phyloP scores from a whole-genome alignment of 441 rosid species.

The Breynia disticha region DNA sequence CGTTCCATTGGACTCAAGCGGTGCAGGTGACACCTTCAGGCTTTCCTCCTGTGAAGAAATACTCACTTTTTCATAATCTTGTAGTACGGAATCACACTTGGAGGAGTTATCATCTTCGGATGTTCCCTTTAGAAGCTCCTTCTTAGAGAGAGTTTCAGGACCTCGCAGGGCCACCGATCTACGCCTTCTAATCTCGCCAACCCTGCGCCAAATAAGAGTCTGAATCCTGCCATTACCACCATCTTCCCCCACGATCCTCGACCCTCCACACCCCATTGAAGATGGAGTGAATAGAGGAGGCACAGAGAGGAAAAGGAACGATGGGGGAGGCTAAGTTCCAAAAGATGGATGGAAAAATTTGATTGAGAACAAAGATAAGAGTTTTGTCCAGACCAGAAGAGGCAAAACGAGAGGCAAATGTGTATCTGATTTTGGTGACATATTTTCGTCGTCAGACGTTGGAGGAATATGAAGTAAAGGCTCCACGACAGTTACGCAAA shows the following conservation, averaged over 20 bases:
- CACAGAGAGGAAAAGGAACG: background rate
- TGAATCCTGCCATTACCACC: constrained; percentile 21
- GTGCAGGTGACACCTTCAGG: constrained; percentile 7
- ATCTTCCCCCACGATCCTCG: constrained; percentile 20
- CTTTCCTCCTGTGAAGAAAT: constrained; percentile 17
- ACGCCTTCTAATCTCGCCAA: constrained; percentile 32
- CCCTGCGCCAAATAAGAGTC: constrained; percentile 22
- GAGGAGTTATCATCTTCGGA: constrained; percentile 23
- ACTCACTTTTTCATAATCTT: constrained; percentile 13
- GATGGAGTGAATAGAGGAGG: background rate
- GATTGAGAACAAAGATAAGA: background rate
- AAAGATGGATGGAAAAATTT: background rate
- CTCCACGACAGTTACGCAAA: constrained; percentile 1
- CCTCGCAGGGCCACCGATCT: background rate
- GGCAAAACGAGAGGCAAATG: background rate
- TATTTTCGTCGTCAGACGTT: background rate
- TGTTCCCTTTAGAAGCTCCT: constrained; percentile 36
- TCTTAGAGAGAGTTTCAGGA: constrained; percentile 28
- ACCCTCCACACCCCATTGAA: constrained; percentile 40
- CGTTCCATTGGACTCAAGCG: background rate
- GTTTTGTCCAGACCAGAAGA: too few species aligned
- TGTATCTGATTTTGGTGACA: background rate
- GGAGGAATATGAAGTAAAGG: constrained; percentile 1
- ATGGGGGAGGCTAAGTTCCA: background rate
- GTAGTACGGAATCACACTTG: background rate